phyloP scores from a whole-genome alignment of 768 basidiomycete species.

The Lactarius hengduanensis region DNA sequence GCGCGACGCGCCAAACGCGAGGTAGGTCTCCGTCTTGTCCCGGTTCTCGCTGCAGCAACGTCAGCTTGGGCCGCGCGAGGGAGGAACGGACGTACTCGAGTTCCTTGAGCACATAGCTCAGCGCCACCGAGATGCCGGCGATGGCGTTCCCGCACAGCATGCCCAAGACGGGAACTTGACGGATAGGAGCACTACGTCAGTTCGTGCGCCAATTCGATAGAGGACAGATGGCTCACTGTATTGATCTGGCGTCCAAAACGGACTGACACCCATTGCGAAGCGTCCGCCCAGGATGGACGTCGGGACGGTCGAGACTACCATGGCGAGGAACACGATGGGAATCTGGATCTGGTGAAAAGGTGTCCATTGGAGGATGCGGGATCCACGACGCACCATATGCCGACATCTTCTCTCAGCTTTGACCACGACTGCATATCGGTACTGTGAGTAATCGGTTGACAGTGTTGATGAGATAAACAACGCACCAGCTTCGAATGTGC shows the following conservation, averaged over 20 bases:
- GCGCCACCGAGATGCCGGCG: constrained; percentile 68
- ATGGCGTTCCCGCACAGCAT: constrained; percentile 86
- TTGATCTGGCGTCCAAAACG: constrained; percentile 84
- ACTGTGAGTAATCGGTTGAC: background rate
- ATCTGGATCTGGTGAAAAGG: constrained; percentile 46
- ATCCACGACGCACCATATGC: constrained; percentile 58
- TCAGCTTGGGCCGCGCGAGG: background rate
- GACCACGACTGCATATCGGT: constrained; percentile 56
- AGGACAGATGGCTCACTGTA: constrained; percentile 49
- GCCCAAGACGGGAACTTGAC: constrained; percentile 73
- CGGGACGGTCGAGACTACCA: constrained; percentile 76
- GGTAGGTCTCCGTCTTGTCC: constrained; percentile 83
- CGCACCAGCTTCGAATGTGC: constrained; percentile 74
- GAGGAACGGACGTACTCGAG: constrained; percentile 53
- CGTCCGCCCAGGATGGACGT: constrained; percentile 73
- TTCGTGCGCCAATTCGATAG: background rate
- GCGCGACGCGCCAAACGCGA: constrained; percentile 82
- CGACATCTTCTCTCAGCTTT: constrained; percentile 71
- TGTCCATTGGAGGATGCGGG: background rate
- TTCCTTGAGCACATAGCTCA: constrained; percentile 72
- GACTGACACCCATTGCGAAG: constrained; percentile 71
- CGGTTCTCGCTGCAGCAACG: constrained; percentile 59
- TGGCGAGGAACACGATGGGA: constrained; percentile 58
- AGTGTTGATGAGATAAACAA: constrained; percentile 11
- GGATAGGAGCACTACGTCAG: background rate